Evolutionary conservation across 169 alveolate genomes (phyloP), one percentile per base, ranked within the genome.

Genomic region (Cryptosporidium viatorum): DNA sequence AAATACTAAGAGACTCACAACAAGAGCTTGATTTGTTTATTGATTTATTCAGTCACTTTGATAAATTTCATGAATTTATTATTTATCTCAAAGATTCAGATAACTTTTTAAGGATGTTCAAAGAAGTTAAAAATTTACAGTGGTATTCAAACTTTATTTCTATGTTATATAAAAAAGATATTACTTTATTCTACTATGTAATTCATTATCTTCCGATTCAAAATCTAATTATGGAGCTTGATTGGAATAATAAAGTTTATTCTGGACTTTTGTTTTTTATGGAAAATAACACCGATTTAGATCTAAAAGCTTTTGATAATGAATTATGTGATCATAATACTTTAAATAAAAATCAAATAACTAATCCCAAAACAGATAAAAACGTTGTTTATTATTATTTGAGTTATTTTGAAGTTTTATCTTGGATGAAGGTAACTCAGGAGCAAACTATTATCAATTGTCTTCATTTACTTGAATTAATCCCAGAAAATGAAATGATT

Each of bases 401-500:
- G 26, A 65, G 89, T n/a, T 80, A 80, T 48, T 33, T 80, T 29
- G 69, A 26, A 9, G 51, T 80, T 16, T 65, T 80, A 23, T 80
- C 62, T 18, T 43, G 75, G 75, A n/a, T 21, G 2, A 80, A 80
- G 52, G 21, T 43, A 21, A 18, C 80, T 29, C 50, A 23, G 8
- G 48, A 37, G 10, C 62, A 80, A 62, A 60, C 48, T n/a, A n/a
- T 80, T 4, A 43, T 31, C 7, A 31, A 41, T 65, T 80, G 62
- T 62, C 59, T 80, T n/a, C 89, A 80, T 33, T 45, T 80, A 29
- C 29, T 65, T 41, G 29, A 39, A 35, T 33, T 58, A n/a, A 58
- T 23, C 21, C 41, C 75, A 7, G 26, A 60, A 29, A 59, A 41
- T 23, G 68, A 80, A 26, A 43, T 65, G 16, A n/a, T 80, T 62